A percentile compares a stretch with the other conserved stretches of the same genome.
These are phyloP conservation scores for Boechera stricta DNA, from an alignment of 345 rosid species.

Conservation along the genomic window DNA sequence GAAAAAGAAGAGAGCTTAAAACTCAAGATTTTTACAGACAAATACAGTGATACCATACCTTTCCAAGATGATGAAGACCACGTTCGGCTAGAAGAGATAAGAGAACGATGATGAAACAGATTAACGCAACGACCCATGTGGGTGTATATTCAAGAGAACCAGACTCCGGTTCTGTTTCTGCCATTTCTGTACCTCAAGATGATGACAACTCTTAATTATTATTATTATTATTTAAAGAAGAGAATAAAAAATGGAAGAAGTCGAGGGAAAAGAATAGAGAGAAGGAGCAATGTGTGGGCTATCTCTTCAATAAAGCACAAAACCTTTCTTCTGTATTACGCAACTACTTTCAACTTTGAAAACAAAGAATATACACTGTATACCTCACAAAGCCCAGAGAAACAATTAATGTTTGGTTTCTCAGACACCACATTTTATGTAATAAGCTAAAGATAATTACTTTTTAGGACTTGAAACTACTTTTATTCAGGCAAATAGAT, in stretches of 20 bases:
- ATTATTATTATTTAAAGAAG: constrained; percentile 29
- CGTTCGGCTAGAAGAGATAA: constrained; percentile 73
- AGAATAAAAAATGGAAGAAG: constrained; percentile 36
- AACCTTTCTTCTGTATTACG: constrained; percentile 32
- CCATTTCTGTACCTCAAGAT: constrained; percentile 46
- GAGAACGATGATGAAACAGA: constrained; percentile 71
- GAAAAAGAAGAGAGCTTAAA: constrained; percentile 2
- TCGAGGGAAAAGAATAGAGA: constrained; percentile 41
- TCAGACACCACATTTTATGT: constrained; percentile 3
- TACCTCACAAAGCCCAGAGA: background rate
- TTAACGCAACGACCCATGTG: constrained; percentile 83
- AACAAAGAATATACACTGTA: constrained; percentile 14
- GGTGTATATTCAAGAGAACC: constrained; percentile 70
- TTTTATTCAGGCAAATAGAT: constrained; percentile 16
- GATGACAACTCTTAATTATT: constrained; percentile 33
- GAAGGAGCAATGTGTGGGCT: constrained; percentile 24
- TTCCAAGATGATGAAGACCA: constrained; percentile 76
- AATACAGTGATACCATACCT: constrained; percentile 49
- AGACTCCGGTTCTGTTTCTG: constrained; percentile 38
- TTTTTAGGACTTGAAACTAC: constrained; percentile 6
- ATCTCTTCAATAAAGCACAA: constrained; percentile 23
- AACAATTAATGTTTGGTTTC: constrained; percentile 15
- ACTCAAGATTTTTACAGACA: background rate
- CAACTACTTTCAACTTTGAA: constrained; percentile 2
- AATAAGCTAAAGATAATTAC: constrained; percentile 2